Percentiles rank a stretch among this genome's conserved stretches.
These are phyloP conservation scores for Tremellales sp. DNA, from an alignment of 1,284 basidiomycete species.

Conservation along the genomic window DNA sequence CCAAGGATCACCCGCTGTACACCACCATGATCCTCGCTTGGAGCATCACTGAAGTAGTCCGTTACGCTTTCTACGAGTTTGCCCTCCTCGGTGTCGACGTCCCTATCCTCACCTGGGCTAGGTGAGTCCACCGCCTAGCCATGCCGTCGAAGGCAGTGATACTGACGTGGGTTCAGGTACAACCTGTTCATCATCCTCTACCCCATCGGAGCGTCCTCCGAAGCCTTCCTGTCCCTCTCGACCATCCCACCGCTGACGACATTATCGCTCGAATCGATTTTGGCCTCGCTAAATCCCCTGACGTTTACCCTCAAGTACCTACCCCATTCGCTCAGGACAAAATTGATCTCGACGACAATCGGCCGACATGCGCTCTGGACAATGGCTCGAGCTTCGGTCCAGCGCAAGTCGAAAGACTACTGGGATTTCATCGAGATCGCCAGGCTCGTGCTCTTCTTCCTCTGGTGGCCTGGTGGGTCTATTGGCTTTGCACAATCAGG, in stretches of 20 bases:
- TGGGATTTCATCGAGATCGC: conserved; percentile 52
- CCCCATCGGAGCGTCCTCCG: conserved; percentile 83
- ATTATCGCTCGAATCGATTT: conserved; percentile 25
- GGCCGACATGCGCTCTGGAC: conserved; percentile 32
- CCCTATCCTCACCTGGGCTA: conserved; percentile 48
- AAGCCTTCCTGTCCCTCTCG: conserved; percentile 77
- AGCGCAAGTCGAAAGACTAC: conserved; percentile 6
- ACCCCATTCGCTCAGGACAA: conserved; percentile 12
- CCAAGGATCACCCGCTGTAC: conserved; percentile 72
- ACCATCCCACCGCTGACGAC: conserved; percentile 62
- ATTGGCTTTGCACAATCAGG: background rate
- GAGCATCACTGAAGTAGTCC: conserved; percentile 85
- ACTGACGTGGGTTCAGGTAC: conserved; percentile 55
- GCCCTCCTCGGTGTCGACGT: conserved; percentile 57
- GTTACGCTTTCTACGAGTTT: conserved; percentile 85
- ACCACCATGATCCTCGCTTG: conserved; percentile 91
- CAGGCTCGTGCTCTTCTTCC: conserved; percentile 63
- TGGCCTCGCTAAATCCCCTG: conserved; percentile 10
- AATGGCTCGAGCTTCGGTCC: conserved; percentile 21
- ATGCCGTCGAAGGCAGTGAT: background rate
- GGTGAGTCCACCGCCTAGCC: conserved; percentile 30
- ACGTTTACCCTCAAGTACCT: conserved; percentile 15
- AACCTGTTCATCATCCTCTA: conserved; percentile 91
- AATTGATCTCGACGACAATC: conserved; percentile 20
- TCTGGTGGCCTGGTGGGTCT: conserved; percentile 86